Evolutionary conservation across 2,329 filamentous ascomycete genomes (phyloP).

Genomic region (Colletotrichum coccodes): DNA sequence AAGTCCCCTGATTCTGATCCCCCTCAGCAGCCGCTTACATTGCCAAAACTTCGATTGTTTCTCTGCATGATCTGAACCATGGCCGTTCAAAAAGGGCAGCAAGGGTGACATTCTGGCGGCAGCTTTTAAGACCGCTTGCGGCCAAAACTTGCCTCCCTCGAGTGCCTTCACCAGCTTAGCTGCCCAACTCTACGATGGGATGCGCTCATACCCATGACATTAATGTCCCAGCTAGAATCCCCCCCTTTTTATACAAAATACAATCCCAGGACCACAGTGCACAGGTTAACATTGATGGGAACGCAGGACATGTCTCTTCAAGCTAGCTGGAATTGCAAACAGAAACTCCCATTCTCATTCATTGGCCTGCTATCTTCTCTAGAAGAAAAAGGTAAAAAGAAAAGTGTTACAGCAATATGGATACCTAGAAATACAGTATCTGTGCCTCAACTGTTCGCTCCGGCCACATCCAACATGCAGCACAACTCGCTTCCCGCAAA

Average conservation of each 20-base stretch:
- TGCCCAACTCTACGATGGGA: neutral
- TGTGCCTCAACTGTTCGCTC: neutral
- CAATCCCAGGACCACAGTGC: neutral
- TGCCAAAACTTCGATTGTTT: neutral
- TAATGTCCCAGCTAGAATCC: neutral
- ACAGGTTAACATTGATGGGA: neutral
- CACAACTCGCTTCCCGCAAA: neutral
- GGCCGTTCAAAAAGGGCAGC: neutral
- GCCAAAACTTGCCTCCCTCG: neutral
- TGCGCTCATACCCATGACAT: neutral
- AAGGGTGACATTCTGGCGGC: neutral
- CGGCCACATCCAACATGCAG: neutral
- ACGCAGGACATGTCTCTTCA: neutral
- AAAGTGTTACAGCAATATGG: conserved; percentile 4
- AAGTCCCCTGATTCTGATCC: neutral
- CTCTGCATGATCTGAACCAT: neutral
- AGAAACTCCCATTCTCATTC: neutral
- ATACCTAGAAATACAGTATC: conserved; percentile 26
- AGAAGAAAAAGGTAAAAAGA: neutral
- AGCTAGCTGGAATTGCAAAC: neutral
- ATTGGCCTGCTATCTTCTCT: neutral
- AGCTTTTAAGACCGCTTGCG: neutral
- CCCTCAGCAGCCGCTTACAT: neutral
- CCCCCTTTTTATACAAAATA: neutral
- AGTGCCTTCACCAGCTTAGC: neutral